Evolutionary conservation across 2,329 filamentous ascomycete genomes (phyloP), one percentile per base, ranked within the genome.

Genomic region (Trichophyton simii): DNA sequence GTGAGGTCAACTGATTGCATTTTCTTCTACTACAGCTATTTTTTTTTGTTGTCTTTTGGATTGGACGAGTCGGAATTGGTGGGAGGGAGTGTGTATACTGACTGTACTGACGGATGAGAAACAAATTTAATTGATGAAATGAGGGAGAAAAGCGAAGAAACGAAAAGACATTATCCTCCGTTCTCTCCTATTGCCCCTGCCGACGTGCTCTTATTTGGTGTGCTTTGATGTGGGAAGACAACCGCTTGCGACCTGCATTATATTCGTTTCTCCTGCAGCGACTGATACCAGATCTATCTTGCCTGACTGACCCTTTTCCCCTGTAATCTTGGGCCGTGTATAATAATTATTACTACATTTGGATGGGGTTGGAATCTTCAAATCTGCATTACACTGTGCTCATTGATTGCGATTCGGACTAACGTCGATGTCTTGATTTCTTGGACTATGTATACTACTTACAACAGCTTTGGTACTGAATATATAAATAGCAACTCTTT

Each of bases 331-430:
- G 50, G 31, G 22, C 50, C 13, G 50, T 54, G 50, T 54, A 54
- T 54, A 54, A 54, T 54, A 54, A 54, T 54, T 34, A 54, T 54
- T 54, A 31, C 31, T 34, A 54, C 50, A 54, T 54, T 54, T 54
- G 50, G 25, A 54, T 34, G 28, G 50, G 50, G 50, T 34, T 34
- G 50, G 28, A 54, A 13, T 13, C 9, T 54, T 54, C 18, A 13
- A 38, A 13, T 1, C 34, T 13, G 3, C 9, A 3, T 38, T 38
- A 46, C 7, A 20, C 6, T 52, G 22, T 9, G 8, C 11, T 18
- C 22, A 13, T 46, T 46, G 3, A 46, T 46, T 20, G 42, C 18
- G 42, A 46, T 46, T 46, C 42, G 18, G 42, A 20, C 42, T 38
- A 38, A 3, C 9, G 13, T 38, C 11, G 34, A 13, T 38, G 34